Evolutionary conservation across 202 grass and related monocot genomes (phyloP).

Genomic region (Musa balbisiana): DNA sequence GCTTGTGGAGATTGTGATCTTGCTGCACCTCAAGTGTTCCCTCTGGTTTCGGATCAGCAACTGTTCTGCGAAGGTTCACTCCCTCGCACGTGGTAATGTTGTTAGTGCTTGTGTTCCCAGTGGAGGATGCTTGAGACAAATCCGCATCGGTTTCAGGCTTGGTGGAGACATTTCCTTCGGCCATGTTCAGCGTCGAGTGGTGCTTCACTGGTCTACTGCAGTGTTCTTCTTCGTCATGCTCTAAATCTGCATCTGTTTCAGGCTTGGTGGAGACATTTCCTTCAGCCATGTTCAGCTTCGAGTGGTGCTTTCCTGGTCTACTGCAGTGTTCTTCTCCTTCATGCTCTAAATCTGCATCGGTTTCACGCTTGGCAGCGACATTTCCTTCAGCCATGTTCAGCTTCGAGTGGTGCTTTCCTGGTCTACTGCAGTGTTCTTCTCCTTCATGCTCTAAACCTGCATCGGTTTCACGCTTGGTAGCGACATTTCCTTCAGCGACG

Average conservation of each 20-base stretch:
- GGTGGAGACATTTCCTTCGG: neutral
- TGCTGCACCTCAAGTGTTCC: neutral
- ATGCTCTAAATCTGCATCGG: neutral
- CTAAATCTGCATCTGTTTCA: neutral
- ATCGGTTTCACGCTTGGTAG: neutral
- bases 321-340: constrained; percentile 28
- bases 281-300: constrained; percentile 35
- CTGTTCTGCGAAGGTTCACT: too few species aligned
- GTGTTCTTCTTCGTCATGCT: constrained; percentile 14
- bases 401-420: constrained; percentile 36
- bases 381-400: constrained; percentile 23
- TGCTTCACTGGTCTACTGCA: constrained; percentile 35
- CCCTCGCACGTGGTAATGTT: too few species aligned
- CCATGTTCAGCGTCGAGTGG: constrained; percentile 36
- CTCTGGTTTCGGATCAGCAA: too few species aligned
- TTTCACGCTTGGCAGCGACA: neutral
- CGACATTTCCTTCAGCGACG: constrained; percentile 1
- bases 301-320: constrained; percentile 32
- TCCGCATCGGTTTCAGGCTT: neutral
- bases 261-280: neutral
- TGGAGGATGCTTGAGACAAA: too few species aligned
- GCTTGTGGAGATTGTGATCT: neutral
- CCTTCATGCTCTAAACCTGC: neutral
- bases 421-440: constrained; percentile 36
- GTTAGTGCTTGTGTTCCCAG: too few species aligned